Evolutionary conservation across 2,329 filamentous ascomycete genomes (phyloP), one percentile per base, ranked within the genome.

Genomic region (Penicillium sp.): DNA sequence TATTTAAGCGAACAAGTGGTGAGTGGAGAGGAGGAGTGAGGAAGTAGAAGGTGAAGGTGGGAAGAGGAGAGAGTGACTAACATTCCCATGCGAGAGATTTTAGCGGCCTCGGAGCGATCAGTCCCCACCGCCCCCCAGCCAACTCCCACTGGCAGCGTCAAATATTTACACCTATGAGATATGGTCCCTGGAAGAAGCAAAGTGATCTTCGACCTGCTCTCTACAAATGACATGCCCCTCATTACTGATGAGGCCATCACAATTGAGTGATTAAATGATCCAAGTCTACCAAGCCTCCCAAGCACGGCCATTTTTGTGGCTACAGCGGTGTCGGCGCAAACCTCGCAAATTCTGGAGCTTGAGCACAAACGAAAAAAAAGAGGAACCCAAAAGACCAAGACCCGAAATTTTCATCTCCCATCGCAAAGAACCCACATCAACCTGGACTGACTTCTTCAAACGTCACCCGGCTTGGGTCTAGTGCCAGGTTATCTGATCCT

Each of bases 401-500:
- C n/a, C 34, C 16, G 19, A 36, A 18, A n/a, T 36, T 36, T 33
- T 33, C 14, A 33, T n/a, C 14, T n/a, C 24, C 24, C 24, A 28
- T 10, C 5, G 13, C 6, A 33, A 33, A 28, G 10, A 36, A 36
- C 33, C 33, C 33, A 36, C 33, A 36, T 36, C 13, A 13, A 36
- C 4, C 33, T 36, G 33, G 13, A 16, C 21, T 43, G 39, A 43
- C 18, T 43, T 43, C 23, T 43, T 43, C 39, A 56, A 56, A 63
- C 50, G 56, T 63, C 60, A 28, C 24, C 24, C 24, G 47, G 24
- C 53, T 56, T 55, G 33, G 59, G 57, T 46, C 51, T 61, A 61
- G 59, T 65, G 43, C 46, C 36, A 54, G 21, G 39, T 63, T 65
- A 65, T 65, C 63, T 65, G 63, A 65, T 65, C 58, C 52, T 53